These are phyloP conservation scores for Rhexocercosporidium sp. DNA, from an alignment of 2,329 filamentous ascomycete species.

Conservation along the genomic window DNA sequence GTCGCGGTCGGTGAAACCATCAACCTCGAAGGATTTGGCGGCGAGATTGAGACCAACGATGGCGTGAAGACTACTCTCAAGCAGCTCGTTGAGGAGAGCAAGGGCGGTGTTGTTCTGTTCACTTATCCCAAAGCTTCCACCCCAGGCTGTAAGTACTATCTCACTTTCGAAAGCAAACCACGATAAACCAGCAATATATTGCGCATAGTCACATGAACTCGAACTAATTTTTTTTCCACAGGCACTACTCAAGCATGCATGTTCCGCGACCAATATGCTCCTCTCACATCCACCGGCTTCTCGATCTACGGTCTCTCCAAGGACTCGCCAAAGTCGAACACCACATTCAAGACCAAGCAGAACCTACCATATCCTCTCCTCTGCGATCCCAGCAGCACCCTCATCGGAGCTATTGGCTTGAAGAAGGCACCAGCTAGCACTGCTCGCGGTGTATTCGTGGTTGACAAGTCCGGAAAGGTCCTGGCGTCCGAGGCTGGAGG, in stretches of 20 bases:
- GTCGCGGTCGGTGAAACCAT: slow-evolving; percentile 61
- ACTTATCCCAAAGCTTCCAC: slow-evolving; percentile 96
- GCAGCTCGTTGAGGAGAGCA: slow-evolving; percentile 80
- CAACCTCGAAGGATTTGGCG: slow-evolving; percentile 64
- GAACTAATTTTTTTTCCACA: slow-evolving; percentile 46
- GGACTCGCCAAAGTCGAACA: slow-evolving; percentile 90
- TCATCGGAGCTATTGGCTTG: slow-evolving; percentile 87
- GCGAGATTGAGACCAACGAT: slow-evolving; percentile 84
- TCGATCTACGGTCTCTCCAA: slow-evolving; percentile 88
- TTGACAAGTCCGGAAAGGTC: slow-evolving; percentile 83
- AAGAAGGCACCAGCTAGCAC: slow-evolving; percentile 85
- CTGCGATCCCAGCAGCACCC: slow-evolving; percentile 75
- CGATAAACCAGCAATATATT: not conserved
- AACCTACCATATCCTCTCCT: slow-evolving; percentile 86
- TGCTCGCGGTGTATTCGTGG: slow-evolving; percentile 83
- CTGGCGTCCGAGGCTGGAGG: slow-evolving; percentile 76
- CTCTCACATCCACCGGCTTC: slow-evolving; percentile 78
- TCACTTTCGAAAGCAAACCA: not conserved
- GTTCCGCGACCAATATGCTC: slow-evolving; percentile 84
- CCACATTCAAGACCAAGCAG: slow-evolving; percentile 90
- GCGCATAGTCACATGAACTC: not conserved
- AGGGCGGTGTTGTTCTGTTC: slow-evolving; percentile 86
- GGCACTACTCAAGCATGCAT: slow-evolving; percentile 92
- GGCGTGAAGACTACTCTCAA: slow-evolving; percentile 80
- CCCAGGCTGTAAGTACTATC: slow-evolving; percentile 80